Evolutionary conservation across 23 red algal genomes (phyloP), one percentile per base, ranked within the genome.

Genomic region (Gracilaria vermiculophylla): DNA sequence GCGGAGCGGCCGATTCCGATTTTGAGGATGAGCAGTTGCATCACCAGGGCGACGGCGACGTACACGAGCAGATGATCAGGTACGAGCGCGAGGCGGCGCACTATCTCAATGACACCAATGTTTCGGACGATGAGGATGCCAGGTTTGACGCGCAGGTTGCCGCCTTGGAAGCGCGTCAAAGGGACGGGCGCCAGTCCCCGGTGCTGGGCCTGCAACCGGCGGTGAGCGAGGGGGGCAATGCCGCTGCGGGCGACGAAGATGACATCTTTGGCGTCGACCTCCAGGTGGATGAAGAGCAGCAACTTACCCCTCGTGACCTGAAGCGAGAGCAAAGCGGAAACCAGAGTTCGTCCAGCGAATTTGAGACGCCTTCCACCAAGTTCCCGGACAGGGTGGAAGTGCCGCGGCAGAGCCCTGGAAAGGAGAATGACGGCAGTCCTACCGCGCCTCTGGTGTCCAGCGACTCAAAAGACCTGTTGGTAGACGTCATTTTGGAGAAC

Each of bases 401-500:
- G 16, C 28, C 73, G 14, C 29, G 6, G 24, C 45, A 44, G 3
- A 35, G 51, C 44, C 14, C 10, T 52, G 42, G 14, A 20, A 52
- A 48, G 39, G 14, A 48, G 11, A 10, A 78, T 45, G 51, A 53
- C 39, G 35, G 34, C 11, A 70, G 64, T 27, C 64, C 64, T 70
- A 41, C 16, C 15, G 39, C 39, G 49, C 36, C 24, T 31, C 44
- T 48, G 40, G 32, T 69, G 29, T 53, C 80, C 10, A 51, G 36
- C 53, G 29, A 67, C 57, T 69, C 80, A 6, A 70, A 80, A 47
- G 67, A 76, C 17, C 33, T 76, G 24, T 74, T 78, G 33, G 75
- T 90, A 53, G 71, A 73, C 40, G 44, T 90, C 56, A 52, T 67
- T 52, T 66, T 90, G 70, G 86, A 90, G 32, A 72, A 90, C 57